Percentiles rank a stretch among this genome's conserved stretches.
Conservation (phyloP, 2,329 filamentous ascomycete genomes). For the Penicillium sp. region DNA sequence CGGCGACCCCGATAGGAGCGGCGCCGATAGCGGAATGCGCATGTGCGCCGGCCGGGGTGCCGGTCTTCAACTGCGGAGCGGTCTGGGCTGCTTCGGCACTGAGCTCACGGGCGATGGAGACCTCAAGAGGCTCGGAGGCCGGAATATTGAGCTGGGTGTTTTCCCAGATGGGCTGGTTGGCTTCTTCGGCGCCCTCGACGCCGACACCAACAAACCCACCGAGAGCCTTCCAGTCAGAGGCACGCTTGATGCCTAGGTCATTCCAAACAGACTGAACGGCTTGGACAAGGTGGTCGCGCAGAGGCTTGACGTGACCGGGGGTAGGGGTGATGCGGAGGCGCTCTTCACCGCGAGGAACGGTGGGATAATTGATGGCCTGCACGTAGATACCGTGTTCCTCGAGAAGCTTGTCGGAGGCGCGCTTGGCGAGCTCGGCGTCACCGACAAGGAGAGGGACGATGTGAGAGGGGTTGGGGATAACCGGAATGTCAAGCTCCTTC, state of each 20-base stretch:
- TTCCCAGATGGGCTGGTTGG: conserved; percentile 80
- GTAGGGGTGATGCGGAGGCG: conserved; percentile 94
- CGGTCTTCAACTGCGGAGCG: conserved; percentile 11
- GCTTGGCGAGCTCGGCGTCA: conserved; percentile 87
- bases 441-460: conserved; percentile 93
- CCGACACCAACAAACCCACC: conserved; percentile 96
- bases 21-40: conserved; percentile 22
- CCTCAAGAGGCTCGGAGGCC: conserved; percentile 58
- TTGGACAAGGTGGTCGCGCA: conserved; percentile 78
- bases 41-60: conserved; percentile 18
- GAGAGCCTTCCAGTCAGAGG: conserved; percentile 83
- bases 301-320: conserved; percentile 81
- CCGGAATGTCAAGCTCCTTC: conserved; percentile 77
- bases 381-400: conserved; percentile 93
- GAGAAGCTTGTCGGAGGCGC: conserved; percentile 87
- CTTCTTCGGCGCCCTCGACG: conserved; percentile 58
- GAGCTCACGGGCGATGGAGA: conserved; percentile 51
- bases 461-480: conserved; percentile 96
- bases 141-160: conserved; percentile 76
- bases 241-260: conserved; percentile 85
- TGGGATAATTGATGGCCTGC: conserved; percentile 98
- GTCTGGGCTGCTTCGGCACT: conserved; percentile 13
- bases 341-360: conserved; percentile 96
- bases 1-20: conserved; percentile 29
- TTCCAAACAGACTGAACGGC: conserved; percentile 87